Evolutionary conservation across 345 rosid genomes (phyloP).

Genomic region (Salix koriyanagi): DNA sequence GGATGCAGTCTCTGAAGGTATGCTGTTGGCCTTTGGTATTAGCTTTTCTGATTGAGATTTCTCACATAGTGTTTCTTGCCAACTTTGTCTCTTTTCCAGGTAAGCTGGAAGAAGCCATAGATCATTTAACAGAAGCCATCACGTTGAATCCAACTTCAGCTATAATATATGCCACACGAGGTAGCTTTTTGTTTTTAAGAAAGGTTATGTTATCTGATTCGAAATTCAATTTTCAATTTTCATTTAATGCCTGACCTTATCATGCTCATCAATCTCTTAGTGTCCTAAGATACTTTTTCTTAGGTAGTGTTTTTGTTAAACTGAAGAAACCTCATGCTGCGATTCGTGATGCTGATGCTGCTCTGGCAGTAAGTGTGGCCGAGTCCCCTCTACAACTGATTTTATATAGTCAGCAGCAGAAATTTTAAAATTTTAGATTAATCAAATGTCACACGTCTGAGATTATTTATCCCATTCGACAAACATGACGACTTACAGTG

Average conservation of each 20-base stretch:
- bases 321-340: slow-evolving; percentile 83
- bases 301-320: slow-evolving; percentile 59
- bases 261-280: slow-evolving; percentile 9
- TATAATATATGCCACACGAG: slow-evolving; percentile 76
- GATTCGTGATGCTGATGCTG: slow-evolving; percentile 64
- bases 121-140: slow-evolving; percentile 64
- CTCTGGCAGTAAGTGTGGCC: slow-evolving; percentile 52
- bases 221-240: not conserved
- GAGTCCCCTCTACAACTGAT: not conserved
- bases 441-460: not conserved
- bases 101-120: slow-evolving; percentile 49
- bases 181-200: slow-evolving; percentile 22
- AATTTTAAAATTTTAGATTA: not conserved
- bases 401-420: slow-evolving; percentile 2
- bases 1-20: slow-evolving; percentile 64
- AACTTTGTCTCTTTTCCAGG: slow-evolving; percentile 39
- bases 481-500: not conserved
- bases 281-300: slow-evolving; percentile 16
- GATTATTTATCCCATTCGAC: not conserved
- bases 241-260: not conserved
- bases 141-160: slow-evolving; percentile 73
- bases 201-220: not conserved
- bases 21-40: not conserved
- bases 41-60: not conserved
- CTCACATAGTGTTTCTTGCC: slow-evolving; percentile 3